Base-by-base conservation (phyloP, 2,329 filamentous ascomycete species). In the Nannizziopsis arthrosporioides region DNA sequence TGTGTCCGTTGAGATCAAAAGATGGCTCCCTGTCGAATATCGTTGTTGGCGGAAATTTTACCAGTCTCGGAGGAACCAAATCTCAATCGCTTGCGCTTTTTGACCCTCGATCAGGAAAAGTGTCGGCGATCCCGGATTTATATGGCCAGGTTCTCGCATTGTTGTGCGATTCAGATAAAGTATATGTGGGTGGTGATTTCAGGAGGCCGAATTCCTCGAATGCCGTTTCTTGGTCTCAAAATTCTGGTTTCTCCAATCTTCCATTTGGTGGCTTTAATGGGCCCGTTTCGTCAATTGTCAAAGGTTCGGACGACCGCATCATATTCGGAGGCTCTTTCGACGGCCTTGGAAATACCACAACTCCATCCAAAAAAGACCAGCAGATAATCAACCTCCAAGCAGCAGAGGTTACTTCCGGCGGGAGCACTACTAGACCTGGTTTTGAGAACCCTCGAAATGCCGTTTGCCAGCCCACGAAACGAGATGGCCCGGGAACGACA, bases 231-330 rank as follows among this genome's bases (percentile, higher is more conserved):
- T 96, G 87, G 87, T 73, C 76, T 18, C 72, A 72, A 19, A 76
- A 71, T 8, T 70, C 78, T 27, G 80, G 77, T 42, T 95, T 85
- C 82, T 77, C 76, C 15, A 84, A 86, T 59, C 69, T 98, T 49
- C 84, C 90, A 2, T 98, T 98, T 69, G 80, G 81, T 36, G 93
- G 93, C 17, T 94, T 98, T 68, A 96, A 96, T 66, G 89, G 89
- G 19, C 86, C 86, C 1, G 88, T 98, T 44, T 78, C 79, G 53
- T 84, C 89, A 34, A 96, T 98, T 56, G 75, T 80, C 44, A 88
- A 86, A 67, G 78, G 82, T 15, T 73, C 81, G 1, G 84, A 86
- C 57, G 85, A 85, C 7, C 84, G 93, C 61, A 85, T 98, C 54
- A 78, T 96, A 48, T 98, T 95, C 61, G 93, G 87, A 41, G 92